Conservation (phyloP, 371 early-diverging fungal species). For the Mortierella sp. region DNA sequence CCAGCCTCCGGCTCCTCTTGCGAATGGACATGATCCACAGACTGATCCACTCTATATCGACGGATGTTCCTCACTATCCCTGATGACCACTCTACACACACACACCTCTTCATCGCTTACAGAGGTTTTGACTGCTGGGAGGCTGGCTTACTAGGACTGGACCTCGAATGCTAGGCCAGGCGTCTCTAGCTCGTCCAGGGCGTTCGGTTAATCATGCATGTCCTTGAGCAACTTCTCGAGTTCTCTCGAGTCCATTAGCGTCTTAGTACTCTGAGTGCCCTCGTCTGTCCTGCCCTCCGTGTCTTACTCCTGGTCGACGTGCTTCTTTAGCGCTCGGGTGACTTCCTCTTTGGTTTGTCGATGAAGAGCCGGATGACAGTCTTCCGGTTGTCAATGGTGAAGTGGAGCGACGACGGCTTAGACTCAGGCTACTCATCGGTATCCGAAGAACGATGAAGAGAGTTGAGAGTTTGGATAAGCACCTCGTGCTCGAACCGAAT, state of each 20-base stretch:
- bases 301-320: not conserved
- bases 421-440: slow-evolving; percentile 1
- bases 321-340: not conserved
- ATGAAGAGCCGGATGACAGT: slow-evolving; percentile 2
- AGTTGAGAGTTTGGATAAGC: slow-evolving; percentile 6
- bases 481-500: slow-evolving; percentile 8
- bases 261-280: not conserved
- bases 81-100: not conserved
- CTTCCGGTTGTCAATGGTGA: not conserved
- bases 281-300: slow-evolving; percentile 1
- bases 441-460: slow-evolving; percentile 4
- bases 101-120: not conserved
- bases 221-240: slow-evolving; percentile 2
- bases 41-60: slow-evolving; percentile 48
- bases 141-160: no score
- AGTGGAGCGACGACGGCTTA: slow-evolving; percentile 3
- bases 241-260: not conserved
- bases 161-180: no score
- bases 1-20: slow-evolving; percentile 19
- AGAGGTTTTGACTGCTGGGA: slow-evolving; percentile 76
- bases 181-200: slow-evolving; percentile 9
- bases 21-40: slow-evolving; percentile 9
- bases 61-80: slow-evolving; percentile 12
- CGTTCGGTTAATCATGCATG: slow-evolving; percentile 6
- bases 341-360: slow-evolving; percentile 1